phyloP scores from a whole-genome alignment of 2,329 filamentous ascomycete genomes.

The Chaetomiaceae sp. region DNA sequence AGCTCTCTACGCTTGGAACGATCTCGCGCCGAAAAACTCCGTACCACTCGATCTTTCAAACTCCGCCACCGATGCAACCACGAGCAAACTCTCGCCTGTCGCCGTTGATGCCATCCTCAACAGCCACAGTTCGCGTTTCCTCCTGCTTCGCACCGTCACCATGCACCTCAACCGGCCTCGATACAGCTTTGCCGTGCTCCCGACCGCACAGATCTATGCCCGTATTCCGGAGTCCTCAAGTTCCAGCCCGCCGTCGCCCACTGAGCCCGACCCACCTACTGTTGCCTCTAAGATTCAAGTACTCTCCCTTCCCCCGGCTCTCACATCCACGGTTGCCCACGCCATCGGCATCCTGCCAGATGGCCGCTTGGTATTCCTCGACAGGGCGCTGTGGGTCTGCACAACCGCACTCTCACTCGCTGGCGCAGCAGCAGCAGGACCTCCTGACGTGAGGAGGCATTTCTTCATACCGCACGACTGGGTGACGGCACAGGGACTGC shows the following conservation, averaged over 20 bases:
- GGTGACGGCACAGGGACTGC: constrained; percentile 16
- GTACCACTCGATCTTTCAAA: neutral
- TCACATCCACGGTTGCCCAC: constrained; percentile 2
- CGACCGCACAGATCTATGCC: constrained; percentile 15
- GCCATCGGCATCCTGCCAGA: constrained; percentile 19
- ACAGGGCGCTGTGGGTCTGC: constrained; percentile 21
- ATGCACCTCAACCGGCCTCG: neutral
- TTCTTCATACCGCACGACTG: constrained; percentile 25
- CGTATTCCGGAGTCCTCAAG: neutral
- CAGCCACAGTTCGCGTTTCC: neutral
- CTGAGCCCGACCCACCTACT: neutral
- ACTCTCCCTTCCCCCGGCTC: neutral
- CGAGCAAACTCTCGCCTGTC: neutral
- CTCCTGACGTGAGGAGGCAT: constrained; percentile 12
- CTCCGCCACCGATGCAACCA: neutral
- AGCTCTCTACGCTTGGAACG: neutral
- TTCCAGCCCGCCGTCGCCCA: neutral
- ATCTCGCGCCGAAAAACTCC: neutral
- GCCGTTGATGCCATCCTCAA: constrained; percentile 6
- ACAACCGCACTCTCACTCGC: constrained; percentile 5
- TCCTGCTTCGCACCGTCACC: neutral
- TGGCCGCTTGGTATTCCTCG: constrained; percentile 20
- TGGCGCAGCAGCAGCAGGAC: neutral
- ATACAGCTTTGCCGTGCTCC: constrained; percentile 3
- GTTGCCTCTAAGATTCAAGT: neutral